A percentile compares a stretch with the other conserved stretches of the same genome.
Evolutionary conservation across 2,329 filamentous ascomycete species (phyloP).

Genomic region (Paecilomyces formosus): DNA sequence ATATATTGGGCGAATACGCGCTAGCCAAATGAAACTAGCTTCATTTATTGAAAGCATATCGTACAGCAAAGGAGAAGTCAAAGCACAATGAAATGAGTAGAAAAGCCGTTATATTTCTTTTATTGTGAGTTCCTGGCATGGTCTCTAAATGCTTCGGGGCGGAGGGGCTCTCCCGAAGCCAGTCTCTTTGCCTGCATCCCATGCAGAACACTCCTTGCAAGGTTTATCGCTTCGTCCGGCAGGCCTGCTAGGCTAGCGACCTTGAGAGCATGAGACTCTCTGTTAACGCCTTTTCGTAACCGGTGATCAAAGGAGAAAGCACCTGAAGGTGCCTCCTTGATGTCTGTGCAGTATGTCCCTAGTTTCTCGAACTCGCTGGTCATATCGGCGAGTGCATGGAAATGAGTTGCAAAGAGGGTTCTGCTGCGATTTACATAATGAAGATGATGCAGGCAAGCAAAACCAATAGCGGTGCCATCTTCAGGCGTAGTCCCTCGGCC

Average conservation of each 20-base stretch:
- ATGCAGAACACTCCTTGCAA: slow-evolving; percentile 56
- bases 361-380: slow-evolving; percentile 53
- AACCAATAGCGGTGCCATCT: slow-evolving; percentile 84
- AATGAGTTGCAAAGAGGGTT: slow-evolving; percentile 90
- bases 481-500: slow-evolving; percentile 89
- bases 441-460: slow-evolving; percentile 78
- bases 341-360: slow-evolving; percentile 80
- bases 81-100: neutral
- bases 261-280: slow-evolving; percentile 83
- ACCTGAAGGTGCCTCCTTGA: slow-evolving; percentile 64
- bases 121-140: neutral
- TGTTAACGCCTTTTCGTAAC: slow-evolving; percentile 73
- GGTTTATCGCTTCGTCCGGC: slow-evolving; percentile 61
- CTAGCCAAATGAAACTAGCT: neutral
- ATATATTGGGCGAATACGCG: neutral
- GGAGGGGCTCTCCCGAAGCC: neutral
- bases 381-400: slow-evolving; percentile 76
- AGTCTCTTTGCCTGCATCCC: slow-evolving; percentile 8
- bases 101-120: neutral
- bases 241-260: slow-evolving; percentile 84
- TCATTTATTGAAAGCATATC: neutral
- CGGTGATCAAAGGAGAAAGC: slow-evolving; percentile 80
- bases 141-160: neutral
- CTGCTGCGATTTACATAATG: slow-evolving; percentile 70
- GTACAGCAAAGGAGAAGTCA: too few relatives aligned